Base-by-base conservation (phyloP, 2,329 filamentous ascomycete species). In the Albifimbria verrucaria region DNA sequence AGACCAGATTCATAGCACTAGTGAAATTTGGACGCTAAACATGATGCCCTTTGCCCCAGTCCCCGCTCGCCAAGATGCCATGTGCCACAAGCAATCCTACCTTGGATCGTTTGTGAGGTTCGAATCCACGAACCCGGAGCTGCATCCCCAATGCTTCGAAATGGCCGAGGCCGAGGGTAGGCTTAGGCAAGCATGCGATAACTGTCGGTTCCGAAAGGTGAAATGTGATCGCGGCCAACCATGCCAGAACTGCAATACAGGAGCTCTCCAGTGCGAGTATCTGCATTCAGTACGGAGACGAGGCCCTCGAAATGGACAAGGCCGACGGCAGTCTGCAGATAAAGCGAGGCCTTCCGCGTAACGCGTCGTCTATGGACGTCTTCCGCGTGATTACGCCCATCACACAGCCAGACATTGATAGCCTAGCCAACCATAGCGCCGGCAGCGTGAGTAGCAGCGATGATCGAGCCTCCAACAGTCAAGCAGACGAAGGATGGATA, bases 171-270 rank as follows among this genome's bases (percentile, higher is more conserved):
- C 42, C 42, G 17, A 44, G 42, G 18, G 22, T 7, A 39, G 54
- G 32, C 52, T 58, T 11, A 41, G 52, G 24, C 64, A 66, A 46
- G 63, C 64, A 7, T 67, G 64, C 54, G 64, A 67, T 45, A 67
- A 62, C 52, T 67, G 64, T 41, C 64, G 64, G 41, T 67, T 62
- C 45, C 61, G 67, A 50, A 69, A 69, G 51, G 64, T 68, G 49
- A 69, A 67, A 51, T 69, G 67, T 49, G 66, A 69, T 52, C 65
- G 67, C 12, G 63, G 59, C 2, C 44, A 60, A 23, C 67, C 65
- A 7, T 68, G 65, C 49, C 61, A 55, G 51, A 66, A 63, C 46
- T 68, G 66, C 57, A 52, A 59, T 49, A 49, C 57, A 24, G 59
- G 59, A 3, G 55, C 59, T n/a, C 56, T 68, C 47, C 60, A 52